Evolutionary conservation across 129 eudicot species (phyloP).

Genomic region (Tanacetum coccineum): DNA sequence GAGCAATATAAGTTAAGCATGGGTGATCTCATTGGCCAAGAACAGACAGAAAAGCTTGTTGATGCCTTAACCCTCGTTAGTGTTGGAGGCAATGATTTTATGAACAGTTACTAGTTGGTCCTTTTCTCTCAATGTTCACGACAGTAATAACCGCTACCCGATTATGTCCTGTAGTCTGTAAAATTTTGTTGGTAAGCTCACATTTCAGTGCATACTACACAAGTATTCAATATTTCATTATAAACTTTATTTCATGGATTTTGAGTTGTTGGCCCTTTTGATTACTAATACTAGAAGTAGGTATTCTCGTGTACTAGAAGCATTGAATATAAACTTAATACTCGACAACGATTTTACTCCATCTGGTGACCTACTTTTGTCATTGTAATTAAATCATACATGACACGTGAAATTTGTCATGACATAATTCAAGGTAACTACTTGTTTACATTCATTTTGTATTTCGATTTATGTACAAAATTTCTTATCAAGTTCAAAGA

Average conservation of each 20-base stretch:
- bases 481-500: background rate
- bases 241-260: background rate
- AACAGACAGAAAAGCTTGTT: slow-evolving; percentile 22
- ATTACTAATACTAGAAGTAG: slow-evolving; percentile 34
- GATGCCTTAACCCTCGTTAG: slow-evolving; percentile 30
- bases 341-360: slow-evolving; percentile 5
- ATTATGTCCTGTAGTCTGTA: slow-evolving; percentile 34
- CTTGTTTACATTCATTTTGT: background rate
- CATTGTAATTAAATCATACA: slow-evolving; percentile 14
- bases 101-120: slow-evolving; percentile 37
- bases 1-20: slow-evolving; percentile 31
- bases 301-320: slow-evolving; percentile 8
- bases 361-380: slow-evolving; percentile 2
- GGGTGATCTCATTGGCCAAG: slow-evolving; percentile 28
- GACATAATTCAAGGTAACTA: background rate
- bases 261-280: slow-evolving; percentile 6
- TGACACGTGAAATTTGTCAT: background rate
- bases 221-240: too few species aligned
- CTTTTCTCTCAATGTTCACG: slow-evolving; percentile 35
- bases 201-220: background rate
- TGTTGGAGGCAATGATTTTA: slow-evolving; percentile 37
- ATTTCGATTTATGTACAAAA: too few species aligned
- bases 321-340: slow-evolving; percentile 25
- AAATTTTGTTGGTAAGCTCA: slow-evolving; percentile 20
- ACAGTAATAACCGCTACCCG: too few species aligned